phyloP scores from a whole-genome alignment of 352 stramenopile genomes.

The Globisporangium okanoganense region DNA sequence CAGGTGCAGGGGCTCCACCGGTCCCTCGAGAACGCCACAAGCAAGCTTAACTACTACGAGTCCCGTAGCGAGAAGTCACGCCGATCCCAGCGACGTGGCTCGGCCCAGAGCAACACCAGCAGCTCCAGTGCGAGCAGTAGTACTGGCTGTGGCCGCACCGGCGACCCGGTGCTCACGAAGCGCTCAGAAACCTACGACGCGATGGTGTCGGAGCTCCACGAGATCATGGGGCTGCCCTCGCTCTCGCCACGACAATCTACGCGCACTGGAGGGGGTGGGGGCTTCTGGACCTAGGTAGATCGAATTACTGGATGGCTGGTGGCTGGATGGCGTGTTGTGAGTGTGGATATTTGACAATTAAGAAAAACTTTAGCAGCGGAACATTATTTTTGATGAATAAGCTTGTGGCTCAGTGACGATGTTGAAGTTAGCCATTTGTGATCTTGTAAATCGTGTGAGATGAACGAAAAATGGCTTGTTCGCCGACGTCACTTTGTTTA shows the following conservation, averaged over 20 bases:
- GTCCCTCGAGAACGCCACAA: slow-evolving; percentile 48
- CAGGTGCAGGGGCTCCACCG: slow-evolving; percentile 49
- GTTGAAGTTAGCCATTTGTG: too few species aligned
- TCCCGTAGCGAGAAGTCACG: neutral
- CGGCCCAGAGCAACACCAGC: slow-evolving; percentile 4
- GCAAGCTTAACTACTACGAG: slow-evolving; percentile 40
- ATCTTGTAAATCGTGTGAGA: too few species aligned
- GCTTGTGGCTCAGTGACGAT: too few species aligned
- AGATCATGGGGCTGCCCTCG: slow-evolving; percentile 64
- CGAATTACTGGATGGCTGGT: neutral
- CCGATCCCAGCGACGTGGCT: neutral
- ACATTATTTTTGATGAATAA: too few species aligned
- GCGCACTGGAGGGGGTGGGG: too few species aligned
- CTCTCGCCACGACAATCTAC: slow-evolving; percentile 6
- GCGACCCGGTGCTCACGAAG: slow-evolving; percentile 29
- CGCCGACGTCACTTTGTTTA: too few species aligned
- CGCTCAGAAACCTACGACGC: slow-evolving; percentile 40
- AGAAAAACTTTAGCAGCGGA: neutral
- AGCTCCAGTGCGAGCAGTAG: slow-evolving; percentile 12
- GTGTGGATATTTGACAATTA: neutral
- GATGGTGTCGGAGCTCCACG: slow-evolving; percentile 63
- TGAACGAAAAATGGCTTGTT: too few species aligned
- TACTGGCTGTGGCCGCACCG: neutral
- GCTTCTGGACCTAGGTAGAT: neutral
- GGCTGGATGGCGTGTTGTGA: neutral